Evolutionary conservation across 345 rosid genomes (phyloP), one percentile per base, ranked within the genome.

Genomic region (Corchorus olitorius): DNA sequence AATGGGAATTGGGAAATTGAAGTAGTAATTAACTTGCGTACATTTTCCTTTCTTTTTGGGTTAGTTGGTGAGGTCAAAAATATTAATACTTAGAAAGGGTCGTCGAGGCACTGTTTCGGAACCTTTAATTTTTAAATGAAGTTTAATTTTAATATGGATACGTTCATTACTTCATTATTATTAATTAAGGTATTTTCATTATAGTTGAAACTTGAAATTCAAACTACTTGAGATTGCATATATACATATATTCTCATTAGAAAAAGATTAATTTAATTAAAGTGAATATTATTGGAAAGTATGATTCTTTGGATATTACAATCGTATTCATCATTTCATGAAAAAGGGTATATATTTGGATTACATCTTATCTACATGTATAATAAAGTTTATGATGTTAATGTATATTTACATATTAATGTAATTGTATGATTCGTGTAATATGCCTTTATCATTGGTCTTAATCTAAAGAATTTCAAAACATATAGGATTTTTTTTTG

Each of bases 371-470:
- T 68, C 72, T 41, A 27, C 27, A 27, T 27, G 27, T 27, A 27
- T 68, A 56, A 20, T 72, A 72, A 53, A 56, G 65, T 56, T 35
- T 41, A 19, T 72, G 53, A 13, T 16, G 75, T 61, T 62, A 15
- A 34, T 33, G 48, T 15, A 7, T 35, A 41, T 17, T 10, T 20
- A 49, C 14, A 20, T 0, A 27, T 27, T 3, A 1, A 34, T 67
- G 35, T 5, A 4, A 27, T 70, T 9, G 22, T 48, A 33, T 75
- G 70, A 75, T 75, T 63, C 37, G 0, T 63, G 62, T 50, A 46
- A 62, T 74, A 16, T 74, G 60, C 34, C 15, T 74, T 37, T 39
- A 15, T 45, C 12, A 43, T 50, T 10, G 33, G 46, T 52, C 60
- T 16, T 70, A 68, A 68, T 68, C 43, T 48, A 12, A 68, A 27